Evolutionary conservation across 2,329 filamentous ascomycete species (phyloP), one percentile per base, ranked within the genome.

Genomic region (Exophiala bonariae): DNA sequence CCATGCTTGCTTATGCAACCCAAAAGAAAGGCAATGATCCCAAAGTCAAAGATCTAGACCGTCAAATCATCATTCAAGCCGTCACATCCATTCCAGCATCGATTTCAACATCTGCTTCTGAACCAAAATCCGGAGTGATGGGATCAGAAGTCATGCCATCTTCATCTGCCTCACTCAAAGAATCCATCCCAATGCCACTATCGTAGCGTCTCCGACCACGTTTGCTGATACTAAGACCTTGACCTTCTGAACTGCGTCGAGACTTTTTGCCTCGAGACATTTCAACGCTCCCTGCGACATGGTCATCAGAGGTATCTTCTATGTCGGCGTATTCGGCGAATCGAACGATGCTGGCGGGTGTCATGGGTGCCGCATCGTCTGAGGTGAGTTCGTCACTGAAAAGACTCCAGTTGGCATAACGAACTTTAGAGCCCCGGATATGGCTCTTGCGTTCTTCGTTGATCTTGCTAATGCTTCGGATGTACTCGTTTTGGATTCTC

Each of bases 341-440:
- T 13, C 70, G 62, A 3, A 64, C 66, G 47, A 64, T 63, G 44
- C 64, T 69, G 22, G 68, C 62, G 2, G 72, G 72, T 1, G 72
- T 74, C 28, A 74, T 66, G 3, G 72, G 68, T 19, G 67, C 67
- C 41, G 64, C 38, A 18, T 70, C 20, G 60, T 66, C 41, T 58
- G 55, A 38, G 60, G 64, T 43, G 11, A 47, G 49, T 32, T 66
- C 64, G 38, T 66, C 56, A 34, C 66, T 64, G 44, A 62, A 63
- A 11, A 70, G 45, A 34, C 69, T 60, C 64, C 65, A 67, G 37
- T 72, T 72, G 14, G 68, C 68, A 6, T 61, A 56, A 16, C 68
- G 64, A 11, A 67, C 66, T 41, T 68, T 71, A 2, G 54, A 54
- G 10, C 54, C 56, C 17, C 61, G 54, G 11, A 59, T 49, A 39